These are phyloP conservation scores for Coemansia sp. DNA, from an alignment of 192 early-diverging fungal species.

Conservation along the genomic window DNA sequence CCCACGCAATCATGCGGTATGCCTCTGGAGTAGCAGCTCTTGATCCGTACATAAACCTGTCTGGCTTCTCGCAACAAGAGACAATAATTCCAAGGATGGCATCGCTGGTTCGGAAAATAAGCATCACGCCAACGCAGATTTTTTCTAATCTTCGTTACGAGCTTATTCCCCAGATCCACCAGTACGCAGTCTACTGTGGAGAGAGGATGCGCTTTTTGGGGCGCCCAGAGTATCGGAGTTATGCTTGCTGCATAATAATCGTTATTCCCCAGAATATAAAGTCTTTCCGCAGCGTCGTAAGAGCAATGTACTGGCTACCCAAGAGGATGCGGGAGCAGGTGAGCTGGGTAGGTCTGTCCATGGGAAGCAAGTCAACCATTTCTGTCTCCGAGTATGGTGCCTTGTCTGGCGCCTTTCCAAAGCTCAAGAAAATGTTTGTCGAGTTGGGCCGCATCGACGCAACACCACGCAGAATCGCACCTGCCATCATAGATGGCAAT, in stretches of 20 bases:
- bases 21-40: too few relatives aligned
- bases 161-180: slow-evolving; percentile 12
- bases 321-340: slow-evolving; percentile 12
- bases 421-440: not conserved
- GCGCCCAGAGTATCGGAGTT: not conserved
- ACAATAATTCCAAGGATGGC: too few relatives aligned
- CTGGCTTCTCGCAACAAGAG: too few relatives aligned
- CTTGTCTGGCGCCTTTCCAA: slow-evolving; percentile 22
- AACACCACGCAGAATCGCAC: not conserved
- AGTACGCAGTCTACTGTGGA: slow-evolving; percentile 17
- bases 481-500: too few relatives aligned
- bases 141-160: slow-evolving; percentile 1
- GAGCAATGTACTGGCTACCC: slow-evolving; percentile 19
- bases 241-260: slow-evolving; percentile 16
- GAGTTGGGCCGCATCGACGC: slow-evolving; percentile 10
- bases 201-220: slow-evolving; percentile 1
- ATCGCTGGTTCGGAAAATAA: too few relatives aligned
- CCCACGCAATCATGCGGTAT: too few relatives aligned
- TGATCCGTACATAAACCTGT: too few relatives aligned
- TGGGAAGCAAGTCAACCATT: slow-evolving; percentile 7
- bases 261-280: slow-evolving; percentile 8
- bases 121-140: too few relatives aligned
- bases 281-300: slow-evolving; percentile 22
- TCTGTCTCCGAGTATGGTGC: slow-evolving; percentile 32
- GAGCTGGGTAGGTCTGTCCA: slow-evolving; percentile 21